Evolutionary conservation across 306 rosid genomes (phyloP), one percentile per base, ranked within the genome.

Genomic region (Trichosanthes cucumerina): DNA sequence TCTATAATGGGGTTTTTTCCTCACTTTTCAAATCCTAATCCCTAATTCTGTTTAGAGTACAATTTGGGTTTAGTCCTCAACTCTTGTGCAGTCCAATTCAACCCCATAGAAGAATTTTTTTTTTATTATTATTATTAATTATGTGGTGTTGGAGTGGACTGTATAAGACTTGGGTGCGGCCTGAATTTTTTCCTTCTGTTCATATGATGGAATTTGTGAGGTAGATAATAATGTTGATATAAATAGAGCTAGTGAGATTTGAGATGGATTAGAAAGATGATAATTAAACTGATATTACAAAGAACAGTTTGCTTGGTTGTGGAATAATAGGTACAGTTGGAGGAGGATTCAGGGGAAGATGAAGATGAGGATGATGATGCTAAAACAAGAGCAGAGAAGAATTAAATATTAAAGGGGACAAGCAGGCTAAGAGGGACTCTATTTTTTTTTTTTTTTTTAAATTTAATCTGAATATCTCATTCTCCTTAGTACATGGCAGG

Each of bases 291-390:
- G 63, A 74, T 74, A 74, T 47, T 74, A 49, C 63, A 74, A 74
- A 74, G 63, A 74, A 74, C 78, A 74, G 78, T 74, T 74, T 74
- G 78, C 47, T 74, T 74, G 78, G 78, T 74, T 74, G 78, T 74
- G 78, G 78, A 74, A 74, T 74, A 74, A 74, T 52, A 74, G 78
- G 78, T 31, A 74, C 41, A 74, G 63, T 31, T 33, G 78, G 78
- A 52, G 78, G 78, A 13, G 60, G 44, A 49, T 47, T 44, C 44
- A 33, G 44, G 28, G 62, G 46, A 73, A 15, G 77, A 71, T 0
- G 56, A 52, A 4, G 58, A 44, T 43, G 76, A 21, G 21, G 36
- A 6, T 69, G 38, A 46, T 44, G 31, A 23, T 43, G 36, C 19
- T 21, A 39, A 68, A 70, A 70, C 21, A 70, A 13, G 76, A 44